Conservation (phyloP, 2,329 filamentous ascomycete species). For the Periconia sp. region DNA sequence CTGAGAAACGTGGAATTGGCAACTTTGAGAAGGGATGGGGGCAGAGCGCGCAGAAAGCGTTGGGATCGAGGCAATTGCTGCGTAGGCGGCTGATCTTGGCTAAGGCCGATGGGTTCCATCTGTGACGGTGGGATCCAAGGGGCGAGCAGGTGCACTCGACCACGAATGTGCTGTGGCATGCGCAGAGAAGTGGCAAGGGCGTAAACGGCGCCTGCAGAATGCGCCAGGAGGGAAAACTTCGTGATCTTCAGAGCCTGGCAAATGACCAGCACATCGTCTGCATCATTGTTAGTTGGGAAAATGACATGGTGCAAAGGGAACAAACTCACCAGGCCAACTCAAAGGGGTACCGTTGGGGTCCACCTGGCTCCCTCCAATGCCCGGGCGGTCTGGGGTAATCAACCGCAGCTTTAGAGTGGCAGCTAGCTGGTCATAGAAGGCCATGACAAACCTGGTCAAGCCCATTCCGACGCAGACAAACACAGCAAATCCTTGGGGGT, state of each 20-base stretch:
- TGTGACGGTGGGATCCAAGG: conserved; percentile 91
- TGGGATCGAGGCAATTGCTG: conserved; percentile 91
- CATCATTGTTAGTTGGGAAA: conserved; percentile 45
- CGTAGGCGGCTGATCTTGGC: conserved; percentile 72
- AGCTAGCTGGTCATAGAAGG: conserved; percentile 95
- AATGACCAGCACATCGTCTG: conserved; percentile 85
- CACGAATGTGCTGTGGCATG: conserved; percentile 94
- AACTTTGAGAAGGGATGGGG: conserved; percentile 86
- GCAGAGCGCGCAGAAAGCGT: conserved; percentile 83
- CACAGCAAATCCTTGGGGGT: conserved; percentile 86
- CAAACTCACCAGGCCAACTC: conserved; percentile 80
- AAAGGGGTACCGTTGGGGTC: conserved; percentile 85
- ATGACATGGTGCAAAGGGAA: conserved; percentile 11
- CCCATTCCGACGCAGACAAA: conserved; percentile 99
- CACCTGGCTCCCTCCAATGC: conserved; percentile 87
- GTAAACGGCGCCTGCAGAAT: conserved; percentile 97
- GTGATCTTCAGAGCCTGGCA: conserved; percentile 90
- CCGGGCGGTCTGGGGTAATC: conserved; percentile 91
- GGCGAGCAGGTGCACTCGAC: conserved; percentile 88
- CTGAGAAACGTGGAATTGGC: conserved; percentile 96
- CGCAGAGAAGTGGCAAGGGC: conserved; percentile 91
- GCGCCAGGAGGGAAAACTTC: conserved; percentile 93
- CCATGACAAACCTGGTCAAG: conserved; percentile 89
- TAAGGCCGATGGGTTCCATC: conserved; percentile 56
- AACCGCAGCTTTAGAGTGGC: conserved; percentile 83